Conservation (phyloP, 192 early-diverging fungal species). For the Neocallimastix lanati region DNA sequence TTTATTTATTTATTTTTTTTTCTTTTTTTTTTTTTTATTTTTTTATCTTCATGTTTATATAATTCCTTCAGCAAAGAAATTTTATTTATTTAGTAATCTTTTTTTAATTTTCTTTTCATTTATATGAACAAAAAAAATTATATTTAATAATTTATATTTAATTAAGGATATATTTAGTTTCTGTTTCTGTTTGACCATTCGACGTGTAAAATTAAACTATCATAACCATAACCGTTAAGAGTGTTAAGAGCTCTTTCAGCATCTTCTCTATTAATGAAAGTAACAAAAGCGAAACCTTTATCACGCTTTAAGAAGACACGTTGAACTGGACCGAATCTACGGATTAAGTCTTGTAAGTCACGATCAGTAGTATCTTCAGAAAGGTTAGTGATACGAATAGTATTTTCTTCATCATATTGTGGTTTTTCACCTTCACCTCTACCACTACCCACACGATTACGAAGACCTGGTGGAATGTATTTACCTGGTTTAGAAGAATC, state of each 20-base stretch:
- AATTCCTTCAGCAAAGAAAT: too few relatives aligned
- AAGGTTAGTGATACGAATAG: conserved; percentile 85
- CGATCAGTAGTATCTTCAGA: conserved; percentile 79
- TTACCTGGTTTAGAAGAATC: conserved; percentile 21
- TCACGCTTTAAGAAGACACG: conserved; percentile 78
- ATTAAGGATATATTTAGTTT: too few relatives aligned
- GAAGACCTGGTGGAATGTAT: conserved; percentile 78
- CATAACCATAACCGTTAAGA: conserved; percentile 90
- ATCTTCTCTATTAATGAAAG: conserved; percentile 57
- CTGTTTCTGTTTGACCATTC: conserved; percentile 48
- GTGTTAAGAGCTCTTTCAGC: conserved; percentile 67
- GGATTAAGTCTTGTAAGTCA: conserved; percentile 77
- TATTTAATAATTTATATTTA: neutral
- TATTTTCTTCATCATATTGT: conserved; percentile 23
- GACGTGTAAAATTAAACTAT: conserved; percentile 80
- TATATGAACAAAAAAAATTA: too few relatives aligned
- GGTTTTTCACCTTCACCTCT: neutral
- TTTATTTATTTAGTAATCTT: too few relatives aligned
- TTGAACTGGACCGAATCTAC: conserved; percentile 61
- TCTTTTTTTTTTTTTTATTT: too few relatives aligned
- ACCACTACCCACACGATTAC: conserved; percentile 34
- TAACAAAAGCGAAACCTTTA: conserved; percentile 91
- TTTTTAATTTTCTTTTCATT: too few relatives aligned
- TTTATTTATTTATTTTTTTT: too few relatives aligned
- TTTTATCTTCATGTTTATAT: too few relatives aligned